Conservation (phyloP, 495 filamentous ascomycete genomes). For the Penicillium robsamsonii region DNA sequence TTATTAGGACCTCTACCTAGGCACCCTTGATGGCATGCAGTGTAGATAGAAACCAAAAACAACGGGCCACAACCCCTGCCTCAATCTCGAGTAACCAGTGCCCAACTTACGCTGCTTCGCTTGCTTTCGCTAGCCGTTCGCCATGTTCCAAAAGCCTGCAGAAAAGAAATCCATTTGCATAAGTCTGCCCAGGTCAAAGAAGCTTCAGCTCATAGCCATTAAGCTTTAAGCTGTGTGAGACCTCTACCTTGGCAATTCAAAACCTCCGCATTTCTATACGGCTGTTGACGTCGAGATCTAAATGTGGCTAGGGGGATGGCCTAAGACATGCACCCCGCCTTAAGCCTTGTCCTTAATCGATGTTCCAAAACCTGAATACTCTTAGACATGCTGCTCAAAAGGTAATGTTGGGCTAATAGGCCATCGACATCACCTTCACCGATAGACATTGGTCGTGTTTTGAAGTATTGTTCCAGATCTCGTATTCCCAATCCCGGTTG, state of each 20-base stretch:
- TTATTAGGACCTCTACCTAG: too few relatives aligned
- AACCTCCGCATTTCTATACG: conserved; percentile 11
- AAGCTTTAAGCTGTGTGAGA: conserved; percentile 14
- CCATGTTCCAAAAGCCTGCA: conserved; percentile 1
- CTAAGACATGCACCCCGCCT: conserved; percentile 17
- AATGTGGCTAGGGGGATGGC: conserved; percentile 8
- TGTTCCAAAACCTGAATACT: background rate
- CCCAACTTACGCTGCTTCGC: background rate
- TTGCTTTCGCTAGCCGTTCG: background rate
- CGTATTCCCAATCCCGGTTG: conserved; percentile 29
- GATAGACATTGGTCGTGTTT: conserved; percentile 19
- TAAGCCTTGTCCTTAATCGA: background rate
- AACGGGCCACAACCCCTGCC: background rate
- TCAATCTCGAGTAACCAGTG: background rate
- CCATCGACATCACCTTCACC: conserved; percentile 5
- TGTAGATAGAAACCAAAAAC: background rate
- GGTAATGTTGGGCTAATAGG: conserved; percentile 10
- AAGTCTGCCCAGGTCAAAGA: background rate
- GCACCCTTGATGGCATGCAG: background rate
- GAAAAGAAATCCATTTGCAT: background rate
- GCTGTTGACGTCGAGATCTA: conserved; percentile 1
- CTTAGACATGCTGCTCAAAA: background rate
- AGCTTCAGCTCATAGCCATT: background rate
- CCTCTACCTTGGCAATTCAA: conserved; percentile 5
- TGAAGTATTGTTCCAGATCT: conserved; percentile 27